Percentiles rank a stretch among this genome's conserved stretches.
Conservation (phyloP, 140 eudicot genomes). For the Flaveria floridana region DNA sequence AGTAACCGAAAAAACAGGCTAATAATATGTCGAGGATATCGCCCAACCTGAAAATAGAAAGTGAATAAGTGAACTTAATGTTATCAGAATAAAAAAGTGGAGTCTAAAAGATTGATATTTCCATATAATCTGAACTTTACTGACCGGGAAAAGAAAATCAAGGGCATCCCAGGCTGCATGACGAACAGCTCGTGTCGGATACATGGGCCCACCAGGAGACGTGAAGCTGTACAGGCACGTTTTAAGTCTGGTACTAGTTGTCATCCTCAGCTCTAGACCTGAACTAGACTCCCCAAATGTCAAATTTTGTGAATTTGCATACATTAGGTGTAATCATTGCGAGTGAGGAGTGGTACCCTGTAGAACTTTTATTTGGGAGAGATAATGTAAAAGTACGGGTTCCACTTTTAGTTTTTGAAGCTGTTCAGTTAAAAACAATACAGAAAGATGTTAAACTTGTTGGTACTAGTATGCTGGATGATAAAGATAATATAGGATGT, state of each 20-base stretch:
- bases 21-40: constrained; percentile 82
- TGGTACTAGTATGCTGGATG: background rate
- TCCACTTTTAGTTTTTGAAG: constrained; percentile 90
- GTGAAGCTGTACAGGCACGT: constrained; percentile 93
- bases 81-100: background rate
- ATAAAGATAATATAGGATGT: background rate
- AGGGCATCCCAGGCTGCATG: constrained; percentile 99
- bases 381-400: constrained; percentile 84
- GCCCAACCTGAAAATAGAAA: constrained; percentile 60
- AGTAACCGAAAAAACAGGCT: constrained; percentile 83
- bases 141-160: constrained; percentile 87
- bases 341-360: constrained; percentile 47
- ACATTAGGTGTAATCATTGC: background rate
- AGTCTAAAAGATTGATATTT: background rate
- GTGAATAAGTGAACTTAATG: too few relatives aligned
- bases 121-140: constrained; percentile 26
- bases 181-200: constrained; percentile 96
- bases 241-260: constrained; percentile 89
- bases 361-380: constrained; percentile 64
- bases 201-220: constrained; percentile 98
- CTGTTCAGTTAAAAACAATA: constrained; percentile 35
- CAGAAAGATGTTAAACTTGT: background rate
- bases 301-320: background rate
- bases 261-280: constrained; percentile 92
- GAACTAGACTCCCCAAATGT: constrained; percentile 16